Evolutionary conservation across 2,329 filamentous ascomycete genomes (phyloP).

Genomic region (Aspergillus viridinutans): DNA sequence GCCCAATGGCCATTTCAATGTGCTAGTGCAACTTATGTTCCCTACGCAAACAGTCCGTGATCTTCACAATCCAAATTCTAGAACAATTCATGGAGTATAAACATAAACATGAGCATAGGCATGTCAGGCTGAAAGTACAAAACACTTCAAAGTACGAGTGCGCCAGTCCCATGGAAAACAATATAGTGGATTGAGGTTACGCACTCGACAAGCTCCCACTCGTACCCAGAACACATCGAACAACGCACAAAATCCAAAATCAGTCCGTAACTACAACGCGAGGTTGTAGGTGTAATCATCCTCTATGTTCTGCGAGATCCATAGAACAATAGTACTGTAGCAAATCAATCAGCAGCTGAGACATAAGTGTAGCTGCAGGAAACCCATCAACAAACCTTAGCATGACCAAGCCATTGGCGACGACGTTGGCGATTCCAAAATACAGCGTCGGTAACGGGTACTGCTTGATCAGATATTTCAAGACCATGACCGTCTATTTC

Average conservation of each 20-base stretch:
- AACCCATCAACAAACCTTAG: constrained; percentile 47
- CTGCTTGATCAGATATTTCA: constrained; percentile 62
- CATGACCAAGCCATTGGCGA: constrained; percentile 63
- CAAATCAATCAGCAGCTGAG: constrained; percentile 19
- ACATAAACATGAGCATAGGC: neutral
- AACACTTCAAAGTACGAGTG: neutral
- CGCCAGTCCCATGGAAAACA: constrained; percentile 1
- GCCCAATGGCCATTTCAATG: neutral
- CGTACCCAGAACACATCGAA: neutral
- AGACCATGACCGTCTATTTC: constrained; percentile 56
- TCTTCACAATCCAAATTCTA: neutral
- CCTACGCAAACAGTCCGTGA: neutral
- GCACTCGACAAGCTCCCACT: neutral
- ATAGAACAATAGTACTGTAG: constrained; percentile 58
- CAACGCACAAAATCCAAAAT: neutral
- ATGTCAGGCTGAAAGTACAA: neutral
- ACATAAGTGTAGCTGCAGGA: neutral
- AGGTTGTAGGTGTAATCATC: constrained; percentile 69
- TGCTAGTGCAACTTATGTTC: neutral
- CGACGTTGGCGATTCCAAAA: constrained; percentile 63
- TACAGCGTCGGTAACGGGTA: constrained; percentile 61
- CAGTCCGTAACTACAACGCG: constrained; percentile 46
- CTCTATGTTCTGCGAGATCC: constrained; percentile 69
- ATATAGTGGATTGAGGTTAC: neutral
- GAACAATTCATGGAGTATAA: neutral